phyloP scores from a whole-genome alignment of 768 basidiomycete species.

The Leccinum broughii region DNA sequence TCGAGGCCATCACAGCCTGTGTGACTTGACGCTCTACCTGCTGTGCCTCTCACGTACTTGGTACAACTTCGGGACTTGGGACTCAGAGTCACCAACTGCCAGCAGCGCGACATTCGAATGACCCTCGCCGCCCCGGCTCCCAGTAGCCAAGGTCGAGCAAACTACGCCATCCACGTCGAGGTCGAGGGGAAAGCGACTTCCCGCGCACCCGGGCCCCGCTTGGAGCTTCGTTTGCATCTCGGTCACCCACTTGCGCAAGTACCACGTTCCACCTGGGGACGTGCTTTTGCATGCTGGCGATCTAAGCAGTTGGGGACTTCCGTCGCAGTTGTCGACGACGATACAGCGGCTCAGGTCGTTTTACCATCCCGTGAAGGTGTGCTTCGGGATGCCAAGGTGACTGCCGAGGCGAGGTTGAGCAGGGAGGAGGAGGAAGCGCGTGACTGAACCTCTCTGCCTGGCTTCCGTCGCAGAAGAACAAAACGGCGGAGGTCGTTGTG shows the following conservation, averaged over 20 bases:
- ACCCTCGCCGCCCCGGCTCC: no score
- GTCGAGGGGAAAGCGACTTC: conserved; percentile 18
- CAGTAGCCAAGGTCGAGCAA: no score
- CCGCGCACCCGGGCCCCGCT: conserved; percentile 32
- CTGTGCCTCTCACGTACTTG: neutral
- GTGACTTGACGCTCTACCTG: neutral
- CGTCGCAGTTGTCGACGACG: conserved; percentile 47
- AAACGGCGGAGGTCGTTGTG: conserved; percentile 54
- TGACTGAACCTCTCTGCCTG: conserved; percentile 26
- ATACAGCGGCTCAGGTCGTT: conserved; percentile 58
- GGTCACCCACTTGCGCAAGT: conserved; percentile 37
- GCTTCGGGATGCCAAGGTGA: conserved; percentile 49
- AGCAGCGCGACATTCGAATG: neutral
- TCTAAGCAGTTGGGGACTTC: conserved; percentile 51
- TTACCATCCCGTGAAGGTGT: conserved; percentile 62
- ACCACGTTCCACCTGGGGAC: conserved; percentile 58
- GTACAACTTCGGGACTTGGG: conserved; percentile 6
- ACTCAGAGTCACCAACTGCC: neutral
- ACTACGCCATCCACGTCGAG: conserved; percentile 21
- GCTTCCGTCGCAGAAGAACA: conserved; percentile 41
- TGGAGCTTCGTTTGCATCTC: conserved; percentile 39
- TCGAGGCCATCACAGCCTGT: neutral
- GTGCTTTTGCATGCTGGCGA: conserved; percentile 69
- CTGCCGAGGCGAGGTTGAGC: conserved; percentile 60
- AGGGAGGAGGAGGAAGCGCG: conserved; percentile 68